phyloP scores from a whole-genome alignment of 257 asterid species.

The Nicotiana tomentosiformis region DNA sequence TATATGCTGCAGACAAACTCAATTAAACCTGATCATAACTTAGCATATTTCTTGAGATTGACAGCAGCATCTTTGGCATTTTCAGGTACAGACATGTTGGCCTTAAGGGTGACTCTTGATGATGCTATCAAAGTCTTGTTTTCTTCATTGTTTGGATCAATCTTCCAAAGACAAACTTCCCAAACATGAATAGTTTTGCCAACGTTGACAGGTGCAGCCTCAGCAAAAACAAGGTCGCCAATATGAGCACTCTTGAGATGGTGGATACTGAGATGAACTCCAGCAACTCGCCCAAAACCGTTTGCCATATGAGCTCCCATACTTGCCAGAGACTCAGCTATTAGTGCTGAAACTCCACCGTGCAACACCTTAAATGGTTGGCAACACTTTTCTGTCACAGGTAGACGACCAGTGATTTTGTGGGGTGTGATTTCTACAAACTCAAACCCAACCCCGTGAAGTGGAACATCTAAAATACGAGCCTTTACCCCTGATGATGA shows the following conservation, averaged over 20 bases:
- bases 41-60: constrained; percentile 52
- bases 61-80: constrained; percentile 40
- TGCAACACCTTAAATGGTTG: constrained; percentile 53
- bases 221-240: constrained; percentile 66
- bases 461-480: constrained; percentile 43
- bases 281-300: constrained; percentile 39
- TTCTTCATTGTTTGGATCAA: constrained; percentile 27
- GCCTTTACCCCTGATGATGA: constrained; percentile 21
- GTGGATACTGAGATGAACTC: constrained; percentile 36
- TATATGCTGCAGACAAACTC: background rate
- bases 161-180: constrained; percentile 65
- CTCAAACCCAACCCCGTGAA: constrained; percentile 57
- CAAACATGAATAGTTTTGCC: constrained; percentile 84
- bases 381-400: constrained; percentile 55
- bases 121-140: constrained; percentile 46
- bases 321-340: constrained; percentile 37
- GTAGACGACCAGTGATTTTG: constrained; percentile 59
- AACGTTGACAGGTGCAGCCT: constrained; percentile 55
- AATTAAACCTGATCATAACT: constrained; percentile 26
- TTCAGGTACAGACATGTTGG: constrained; percentile 63
- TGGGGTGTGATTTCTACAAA: constrained; percentile 50
- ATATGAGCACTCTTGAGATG: constrained; percentile 60
- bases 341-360: constrained; percentile 43
- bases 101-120: constrained; percentile 68
- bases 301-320: constrained; percentile 42